phyloP scores from a whole-genome alignment of 805 yeast genomes.

The fission yeast (Schizosaccharomyces pombe) region DNA sequence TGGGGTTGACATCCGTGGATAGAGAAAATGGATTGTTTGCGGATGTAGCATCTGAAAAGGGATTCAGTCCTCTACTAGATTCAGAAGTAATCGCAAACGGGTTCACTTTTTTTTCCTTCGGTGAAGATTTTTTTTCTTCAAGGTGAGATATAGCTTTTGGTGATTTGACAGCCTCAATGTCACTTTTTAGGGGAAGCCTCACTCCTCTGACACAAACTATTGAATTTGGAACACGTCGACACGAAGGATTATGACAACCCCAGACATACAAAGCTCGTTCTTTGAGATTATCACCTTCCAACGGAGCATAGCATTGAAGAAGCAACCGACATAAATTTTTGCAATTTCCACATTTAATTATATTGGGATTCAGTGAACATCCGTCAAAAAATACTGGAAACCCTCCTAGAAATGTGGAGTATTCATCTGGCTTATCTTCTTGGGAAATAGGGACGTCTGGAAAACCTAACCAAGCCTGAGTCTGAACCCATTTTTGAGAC shows the following conservation, averaged over 20 bases:
- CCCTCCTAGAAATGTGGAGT: background rate
- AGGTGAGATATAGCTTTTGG: no score
- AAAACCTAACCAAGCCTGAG: constrained; percentile 15
- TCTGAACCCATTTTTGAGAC: background rate
- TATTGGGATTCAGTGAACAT: constrained; percentile 31
- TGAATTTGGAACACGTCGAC: constrained; percentile 48
- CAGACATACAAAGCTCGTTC: constrained; percentile 67
- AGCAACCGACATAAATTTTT: constrained; percentile 36
- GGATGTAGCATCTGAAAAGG: no score
- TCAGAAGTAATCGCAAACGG: no score
- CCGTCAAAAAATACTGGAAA: constrained; percentile 21
- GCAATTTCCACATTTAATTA: constrained; percentile 44
- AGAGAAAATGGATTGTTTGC: no score
- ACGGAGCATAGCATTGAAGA: constrained; percentile 60
- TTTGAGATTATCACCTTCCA: constrained; percentile 37
- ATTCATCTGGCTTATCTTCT: background rate
- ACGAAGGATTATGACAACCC: constrained; percentile 38
- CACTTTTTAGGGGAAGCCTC: background rate
- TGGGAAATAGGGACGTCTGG: constrained; percentile 11
- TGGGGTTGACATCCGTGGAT: no score
- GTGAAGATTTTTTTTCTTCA: no score
- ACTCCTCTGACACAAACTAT: background rate
- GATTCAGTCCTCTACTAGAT: no score
- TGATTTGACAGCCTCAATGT: background rate
- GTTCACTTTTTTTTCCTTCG: no score